These are phyloP conservation scores for Tolypocladium pustulatum DNA, from an alignment of 2,329 filamentous ascomycete genomes.

Conservation along the genomic window DNA sequence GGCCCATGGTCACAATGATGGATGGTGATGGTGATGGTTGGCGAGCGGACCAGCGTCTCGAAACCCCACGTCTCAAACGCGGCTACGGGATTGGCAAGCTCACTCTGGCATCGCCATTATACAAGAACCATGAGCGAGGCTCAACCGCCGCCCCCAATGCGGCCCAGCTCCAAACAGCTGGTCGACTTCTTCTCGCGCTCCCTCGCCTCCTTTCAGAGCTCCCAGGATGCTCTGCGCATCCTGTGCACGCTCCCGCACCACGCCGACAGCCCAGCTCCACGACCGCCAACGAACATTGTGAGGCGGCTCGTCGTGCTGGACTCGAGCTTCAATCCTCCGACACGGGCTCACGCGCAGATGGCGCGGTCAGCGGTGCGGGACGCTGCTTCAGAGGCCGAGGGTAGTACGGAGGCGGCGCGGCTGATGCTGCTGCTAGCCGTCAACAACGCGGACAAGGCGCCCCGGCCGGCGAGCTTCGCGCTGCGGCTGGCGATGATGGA, in stretches of 20 bases:
- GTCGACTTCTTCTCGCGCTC: slow-evolving; percentile 32
- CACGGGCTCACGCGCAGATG: slow-evolving; percentile 49
- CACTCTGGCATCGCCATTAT: not conserved
- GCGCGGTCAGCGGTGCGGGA: slow-evolving; percentile 34
- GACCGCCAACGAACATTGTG: slow-evolving; percentile 9
- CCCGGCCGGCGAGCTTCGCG: slow-evolving; percentile 57
- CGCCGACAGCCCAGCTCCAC: slow-evolving; percentile 6
- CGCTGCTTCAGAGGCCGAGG: not conserved
- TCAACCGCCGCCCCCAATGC: slow-evolving; percentile 7
- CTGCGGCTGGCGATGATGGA: slow-evolving; percentile 63
- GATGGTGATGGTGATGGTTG: not conserved
- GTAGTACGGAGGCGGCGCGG: slow-evolving; percentile 18
- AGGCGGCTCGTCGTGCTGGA: slow-evolving; percentile 46
- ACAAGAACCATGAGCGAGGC: not conserved
- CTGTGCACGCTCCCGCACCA: slow-evolving; percentile 28
- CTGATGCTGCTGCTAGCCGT: slow-evolving; percentile 50
- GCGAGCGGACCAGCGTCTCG: not conserved
- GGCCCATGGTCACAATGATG: not conserved
- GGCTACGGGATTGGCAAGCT: not conserved
- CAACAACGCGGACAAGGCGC: slow-evolving; percentile 56
- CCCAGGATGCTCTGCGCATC: slow-evolving; percentile 31
- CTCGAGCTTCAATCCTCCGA: slow-evolving; percentile 60
- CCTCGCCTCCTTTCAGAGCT: slow-evolving; percentile 32
- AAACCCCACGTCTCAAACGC: not conserved
- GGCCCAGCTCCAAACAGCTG: slow-evolving; percentile 15